Base-by-base conservation (phyloP, 2,329 filamentous ascomycete species). In the Ophiognomonia clavigignenti-juglandacearum region DNA sequence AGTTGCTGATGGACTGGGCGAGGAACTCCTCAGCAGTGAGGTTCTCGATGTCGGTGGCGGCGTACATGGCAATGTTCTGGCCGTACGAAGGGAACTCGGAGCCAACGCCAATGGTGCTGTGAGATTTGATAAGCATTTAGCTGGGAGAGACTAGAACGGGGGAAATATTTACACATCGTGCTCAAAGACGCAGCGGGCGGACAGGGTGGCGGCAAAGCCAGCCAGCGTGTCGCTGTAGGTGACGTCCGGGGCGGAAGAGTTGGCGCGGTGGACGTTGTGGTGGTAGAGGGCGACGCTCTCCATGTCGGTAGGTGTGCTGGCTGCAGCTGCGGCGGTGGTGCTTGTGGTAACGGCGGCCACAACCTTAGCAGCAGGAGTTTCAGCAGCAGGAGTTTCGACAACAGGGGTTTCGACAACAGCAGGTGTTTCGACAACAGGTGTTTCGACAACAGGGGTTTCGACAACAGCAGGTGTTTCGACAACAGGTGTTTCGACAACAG, bases 261-360 rank as follows among this genome's bases (percentile, higher is more conserved):
- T 95, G 61, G 74, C 64, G 54, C 93, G 91, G 70, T 93, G 88
- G 44, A 85, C 60, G 71, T 96, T 96, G 83, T 97, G 93, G 63
- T 88, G 80, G 58, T 83, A 73, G 41, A 92, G 58, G 41, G 75
- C 74, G 13, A 67, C 61, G 47, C 63, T 63, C 46, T 51, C 37
- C 52, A 57, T 60, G 54, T 63, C 62, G 37, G 54, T 48, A 27
- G 57, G 53, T 34, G 54, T 36, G 16, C 60, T 45, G 9, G 53
- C 16, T 4, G 54, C 40, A 11, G 50, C 46, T n/a, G 45, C 36
- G 18, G 45, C 10, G 22, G 42, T 23, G 47, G 48, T 24, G 40
- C 50, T 40, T 27, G 39, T 24, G 43, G 43, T 39, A n/a, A 51
- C 37, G 23, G 56, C 27, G n/a, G 41, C 31, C 22, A 38, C 37